These are phyloP conservation scores for Sporobolomyces phaffii DNA, from an alignment of 768 basidiomycete genomes.

Conservation along the genomic window DNA sequence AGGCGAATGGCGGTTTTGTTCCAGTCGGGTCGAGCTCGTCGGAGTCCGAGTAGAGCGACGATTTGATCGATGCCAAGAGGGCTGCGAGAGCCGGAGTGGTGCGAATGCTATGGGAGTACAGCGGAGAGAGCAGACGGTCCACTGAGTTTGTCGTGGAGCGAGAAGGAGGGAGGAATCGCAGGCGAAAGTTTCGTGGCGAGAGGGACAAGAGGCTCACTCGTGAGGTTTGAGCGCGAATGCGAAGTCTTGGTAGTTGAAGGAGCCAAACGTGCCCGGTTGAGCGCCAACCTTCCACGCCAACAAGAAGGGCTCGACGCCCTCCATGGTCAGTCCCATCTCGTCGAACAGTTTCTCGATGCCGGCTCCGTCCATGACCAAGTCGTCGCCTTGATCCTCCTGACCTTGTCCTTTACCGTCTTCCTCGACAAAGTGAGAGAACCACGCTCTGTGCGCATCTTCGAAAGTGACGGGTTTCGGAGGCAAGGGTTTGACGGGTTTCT, in stretches of 20 bases:
- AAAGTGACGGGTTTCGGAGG: constrained; percentile 5
- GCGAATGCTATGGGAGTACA: constrained; percentile 44
- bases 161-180: too few species aligned
- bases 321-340: constrained; percentile 66
- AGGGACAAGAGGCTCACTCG: constrained; percentile 6
- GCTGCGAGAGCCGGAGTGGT: constrained; percentile 56
- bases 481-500: not conserved
- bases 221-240: not conserved
- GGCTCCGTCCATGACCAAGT: constrained; percentile 48
- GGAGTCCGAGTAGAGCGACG: constrained; percentile 37
- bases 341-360: constrained; percentile 66
- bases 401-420: not conserved
- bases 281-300: constrained; percentile 30
- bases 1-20: constrained; percentile 56
- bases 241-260: constrained; percentile 13
- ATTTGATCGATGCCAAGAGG: constrained; percentile 58
- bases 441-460: constrained; percentile 21
- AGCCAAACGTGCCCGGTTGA: constrained; percentile 15
- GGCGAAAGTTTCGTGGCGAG: too few species aligned
- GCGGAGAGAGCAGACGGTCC: too few species aligned
- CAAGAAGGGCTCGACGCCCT: constrained; percentile 50
- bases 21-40: constrained; percentile 52
- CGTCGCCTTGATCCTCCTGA: not conserved
- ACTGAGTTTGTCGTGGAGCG: too few species aligned
- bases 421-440: constrained; percentile 24